These are phyloP conservation scores for Colletotrichum coccodes DNA, from an alignment of 2,329 filamentous ascomycete species.

Conservation along the genomic window DNA sequence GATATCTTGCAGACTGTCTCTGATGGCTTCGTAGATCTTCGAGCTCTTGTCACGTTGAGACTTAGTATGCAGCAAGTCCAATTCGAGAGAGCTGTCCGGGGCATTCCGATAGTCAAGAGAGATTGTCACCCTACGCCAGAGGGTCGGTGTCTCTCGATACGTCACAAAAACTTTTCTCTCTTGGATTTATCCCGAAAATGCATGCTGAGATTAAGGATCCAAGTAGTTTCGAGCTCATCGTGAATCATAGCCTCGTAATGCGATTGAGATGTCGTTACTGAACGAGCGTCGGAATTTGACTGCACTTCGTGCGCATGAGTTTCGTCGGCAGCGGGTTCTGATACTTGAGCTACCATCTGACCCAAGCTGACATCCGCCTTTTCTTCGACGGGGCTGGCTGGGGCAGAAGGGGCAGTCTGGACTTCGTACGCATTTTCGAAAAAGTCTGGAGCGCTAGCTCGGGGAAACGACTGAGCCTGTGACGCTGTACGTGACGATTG, in stretches of 20 bases:
- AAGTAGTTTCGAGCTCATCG: slow-evolving; percentile 85
- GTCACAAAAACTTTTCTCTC: slow-evolving; percentile 98
- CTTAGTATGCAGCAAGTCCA: slow-evolving; percentile 79
- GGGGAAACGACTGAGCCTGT: slow-evolving; percentile 49
- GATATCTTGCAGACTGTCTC: slow-evolving; percentile 91
- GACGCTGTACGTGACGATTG: slow-evolving; percentile 48
- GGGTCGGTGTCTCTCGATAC: slow-evolving; percentile 80
- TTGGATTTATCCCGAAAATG: slow-evolving; percentile 94
- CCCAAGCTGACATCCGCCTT: slow-evolving; percentile 38
- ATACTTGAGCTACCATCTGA: slow-evolving; percentile 35
- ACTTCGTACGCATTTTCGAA: slow-evolving; percentile 41
- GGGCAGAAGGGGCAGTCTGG: slow-evolving; percentile 41
- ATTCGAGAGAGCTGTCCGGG: slow-evolving; percentile 83
- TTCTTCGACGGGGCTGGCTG: slow-evolving; percentile 46
- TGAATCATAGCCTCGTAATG: slow-evolving; percentile 74
- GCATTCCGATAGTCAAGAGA: slow-evolving; percentile 92
- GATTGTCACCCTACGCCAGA: slow-evolving; percentile 90
- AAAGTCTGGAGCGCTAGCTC: slow-evolving; percentile 60
- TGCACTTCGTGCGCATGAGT: slow-evolving; percentile 41
- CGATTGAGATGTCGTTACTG: slow-evolving; percentile 55
- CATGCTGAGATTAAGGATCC: slow-evolving; percentile 99
- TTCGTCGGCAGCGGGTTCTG: slow-evolving; percentile 4
- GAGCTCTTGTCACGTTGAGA: slow-evolving; percentile 93
- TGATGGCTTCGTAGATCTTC: slow-evolving; percentile 93
- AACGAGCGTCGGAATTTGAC: slow-evolving; percentile 54